A percentile compares a stretch with the other conserved stretches of the same genome.
Evolutionary conservation across 352 stramenopile species (phyloP).

Genomic region (Globisporangium splendens): DNA sequence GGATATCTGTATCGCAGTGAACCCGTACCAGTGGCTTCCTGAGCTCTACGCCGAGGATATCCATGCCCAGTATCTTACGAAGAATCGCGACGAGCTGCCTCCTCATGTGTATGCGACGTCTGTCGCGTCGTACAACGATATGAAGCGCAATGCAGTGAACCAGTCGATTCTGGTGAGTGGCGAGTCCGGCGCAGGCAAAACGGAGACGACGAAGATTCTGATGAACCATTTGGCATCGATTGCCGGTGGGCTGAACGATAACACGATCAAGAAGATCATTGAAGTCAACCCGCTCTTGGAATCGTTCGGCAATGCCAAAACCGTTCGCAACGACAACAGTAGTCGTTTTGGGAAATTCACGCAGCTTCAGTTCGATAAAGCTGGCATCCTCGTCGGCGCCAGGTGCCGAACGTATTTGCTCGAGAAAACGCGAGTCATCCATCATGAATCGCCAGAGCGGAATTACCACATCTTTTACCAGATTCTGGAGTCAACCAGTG

Average conservation of each 20-base stretch:
- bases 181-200: slow-evolving; percentile 86
- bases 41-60: slow-evolving; percentile 82
- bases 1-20: slow-evolving; percentile 96
- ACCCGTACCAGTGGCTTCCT: slow-evolving; percentile 92
- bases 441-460: slow-evolving; percentile 57
- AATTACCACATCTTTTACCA: slow-evolving; percentile 89
- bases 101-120: slow-evolving; percentile 74
- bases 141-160: slow-evolving; percentile 58
- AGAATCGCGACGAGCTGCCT: slow-evolving; percentile 49
- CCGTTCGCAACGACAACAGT: slow-evolving; percentile 48
- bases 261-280: slow-evolving; percentile 80
- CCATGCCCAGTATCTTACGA: slow-evolving; percentile 64
- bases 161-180: slow-evolving; percentile 87
- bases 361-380: slow-evolving; percentile 54
- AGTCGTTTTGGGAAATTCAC: slow-evolving; percentile 53
- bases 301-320: slow-evolving; percentile 76
- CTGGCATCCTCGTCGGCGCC: slow-evolving; percentile 66
- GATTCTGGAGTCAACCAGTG: slow-evolving; percentile 16
- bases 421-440: slow-evolving; percentile 90
- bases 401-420: slow-evolving; percentile 89
- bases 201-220: slow-evolving; percentile 88
- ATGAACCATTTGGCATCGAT: slow-evolving; percentile 84
- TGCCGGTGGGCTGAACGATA: slow-evolving; percentile 59
- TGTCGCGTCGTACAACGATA: slow-evolving; percentile 65
- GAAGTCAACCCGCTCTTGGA: slow-evolving; percentile 83